phyloP scores from a whole-genome alignment of 495 filamentous ascomycete genomes.

The Saxophila tyrrhenica region DNA sequence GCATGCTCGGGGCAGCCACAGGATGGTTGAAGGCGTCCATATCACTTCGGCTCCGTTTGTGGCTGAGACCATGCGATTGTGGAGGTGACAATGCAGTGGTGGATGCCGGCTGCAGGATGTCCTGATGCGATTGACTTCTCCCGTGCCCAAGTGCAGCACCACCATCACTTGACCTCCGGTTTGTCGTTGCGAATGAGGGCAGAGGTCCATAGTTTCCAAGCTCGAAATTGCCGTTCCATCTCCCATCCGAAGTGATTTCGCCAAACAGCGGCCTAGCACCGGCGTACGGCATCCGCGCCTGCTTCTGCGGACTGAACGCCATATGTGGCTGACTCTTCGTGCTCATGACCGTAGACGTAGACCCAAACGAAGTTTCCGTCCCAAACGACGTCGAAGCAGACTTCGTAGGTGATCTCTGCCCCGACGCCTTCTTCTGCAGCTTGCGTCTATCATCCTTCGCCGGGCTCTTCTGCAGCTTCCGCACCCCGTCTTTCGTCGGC shows the following conservation, averaged over 20 bases:
- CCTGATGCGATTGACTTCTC: constrained; percentile 21
- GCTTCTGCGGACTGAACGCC: constrained; percentile 2
- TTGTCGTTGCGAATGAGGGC: not conserved
- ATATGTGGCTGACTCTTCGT: constrained; percentile 9
- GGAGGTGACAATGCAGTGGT: constrained; percentile 5
- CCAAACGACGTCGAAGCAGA: constrained; percentile 16
- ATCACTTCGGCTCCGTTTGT: constrained; percentile 21
- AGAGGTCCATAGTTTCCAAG: constrained; percentile 6
- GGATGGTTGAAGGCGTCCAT: constrained; percentile 8
- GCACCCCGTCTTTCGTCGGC: constrained; percentile 6
- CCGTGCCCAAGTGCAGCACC: constrained; percentile 16
- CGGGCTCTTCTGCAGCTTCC: constrained; percentile 16
- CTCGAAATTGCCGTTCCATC: constrained; percentile 20
- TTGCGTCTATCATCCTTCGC: constrained; percentile 2
- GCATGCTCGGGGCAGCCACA: constrained; percentile 15
- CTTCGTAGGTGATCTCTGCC: constrained; percentile 12
- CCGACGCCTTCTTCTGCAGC: constrained; percentile 13
- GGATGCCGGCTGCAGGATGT: constrained; percentile 5
- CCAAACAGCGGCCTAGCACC: constrained; percentile 40
- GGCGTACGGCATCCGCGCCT: not conserved
- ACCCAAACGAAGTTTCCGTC: constrained; percentile 13
- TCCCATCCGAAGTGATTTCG: constrained; percentile 38
- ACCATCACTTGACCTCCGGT: constrained; percentile 16
- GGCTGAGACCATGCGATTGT: constrained; percentile 5
- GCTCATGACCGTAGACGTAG: constrained; percentile 13